Evolutionary conservation across 2,329 filamentous ascomycete genomes (phyloP).

Genomic region (Penicillium sp.): DNA sequence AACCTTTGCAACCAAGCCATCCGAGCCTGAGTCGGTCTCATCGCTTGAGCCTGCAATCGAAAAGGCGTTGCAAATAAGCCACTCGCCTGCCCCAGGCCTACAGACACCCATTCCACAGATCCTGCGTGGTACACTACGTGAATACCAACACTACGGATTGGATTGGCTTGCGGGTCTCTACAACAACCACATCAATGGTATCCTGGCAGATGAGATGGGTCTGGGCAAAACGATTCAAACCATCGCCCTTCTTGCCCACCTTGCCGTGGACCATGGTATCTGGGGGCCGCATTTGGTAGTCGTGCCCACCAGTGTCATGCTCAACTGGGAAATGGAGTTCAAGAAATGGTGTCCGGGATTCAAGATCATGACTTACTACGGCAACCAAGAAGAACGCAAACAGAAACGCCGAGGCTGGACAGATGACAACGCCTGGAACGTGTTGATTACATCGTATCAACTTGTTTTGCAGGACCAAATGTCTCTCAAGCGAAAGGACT

Average conservation of each 20-base stretch:
- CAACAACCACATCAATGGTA: slow-evolving; percentile 88
- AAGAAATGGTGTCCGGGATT: slow-evolving; percentile 98
- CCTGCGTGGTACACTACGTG: slow-evolving; percentile 81
- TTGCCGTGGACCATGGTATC: slow-evolving; percentile 83
- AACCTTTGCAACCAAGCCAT: slow-evolving; percentile 46
- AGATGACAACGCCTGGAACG: slow-evolving; percentile 91
- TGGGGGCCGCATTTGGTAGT: slow-evolving; percentile 97
- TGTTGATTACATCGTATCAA: slow-evolving; percentile 96
- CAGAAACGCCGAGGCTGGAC: slow-evolving; percentile 91
- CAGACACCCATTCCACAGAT: slow-evolving; percentile 78
- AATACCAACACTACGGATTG: slow-evolving; percentile 95
- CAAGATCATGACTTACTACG: slow-evolving; percentile 97
- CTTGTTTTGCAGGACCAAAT: slow-evolving; percentile 91
- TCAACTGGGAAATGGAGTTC: slow-evolving; percentile 99
- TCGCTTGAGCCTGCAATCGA: slow-evolving; percentile 40
- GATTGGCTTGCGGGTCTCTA: slow-evolving; percentile 97
- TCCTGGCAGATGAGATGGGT: slow-evolving; percentile 97
- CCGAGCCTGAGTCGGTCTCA: slow-evolving; percentile 47
- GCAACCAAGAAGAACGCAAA: slow-evolving; percentile 86
- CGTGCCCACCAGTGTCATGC: slow-evolving; percentile 95
- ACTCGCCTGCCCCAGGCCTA: slow-evolving; percentile 44
- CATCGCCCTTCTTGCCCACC: slow-evolving; percentile 86
- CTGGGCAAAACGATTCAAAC: slow-evolving; percentile 98
- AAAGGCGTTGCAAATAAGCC: slow-evolving; percentile 36
- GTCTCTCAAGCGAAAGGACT: slow-evolving; percentile 85